Evolutionary conservation across 805 yeast genomes (phyloP), one percentile per base, ranked within the genome.

Genomic region (Candida berthetii): DNA sequence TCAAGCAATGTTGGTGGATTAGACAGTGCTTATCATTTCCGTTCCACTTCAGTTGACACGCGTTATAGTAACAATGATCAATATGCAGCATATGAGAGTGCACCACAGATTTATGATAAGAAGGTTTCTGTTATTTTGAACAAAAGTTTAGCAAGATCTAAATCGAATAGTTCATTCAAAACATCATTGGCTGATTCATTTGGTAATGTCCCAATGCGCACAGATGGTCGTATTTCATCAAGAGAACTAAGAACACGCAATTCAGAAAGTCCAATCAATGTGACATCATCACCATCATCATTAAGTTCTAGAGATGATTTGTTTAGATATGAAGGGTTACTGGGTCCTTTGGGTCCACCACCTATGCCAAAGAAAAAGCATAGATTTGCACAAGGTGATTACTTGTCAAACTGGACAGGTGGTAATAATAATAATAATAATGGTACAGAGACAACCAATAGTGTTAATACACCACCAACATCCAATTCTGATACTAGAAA

Each of bases 91-190:
- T 69, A 71, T 47, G 89, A 82, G 47, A 76, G 84, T 2, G 89
- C 82, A 1, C 90, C 93, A 0, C 85, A 80, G 52, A 72, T 85
- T 1, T 85, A 85, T 54, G 95, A 85, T 55, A 82, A 81, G 58
- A 84, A 83, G 57, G 93, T 84, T 2, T 78, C 87, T 24, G 74
- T 78, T n/a, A 82, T 85, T 37, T 66, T 85, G 55, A 84, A 82
- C 54, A 67, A 82, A 48, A 82, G 88, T 47, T 66, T 85, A 55
- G 86, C 87, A 2, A 65, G 88, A 43, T 78, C 87, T 0, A 80
- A 83, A 15, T 83, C 95, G 0, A 82, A 82, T 38, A 72, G 86
- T 1, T 85, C 95, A 3, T 87, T 87, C 69, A 81, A 82, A 55
- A 80, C 82, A 17, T 74, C 84, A 24, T 68, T 85, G 49, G 89